Conservation (phyloP, 2,329 filamentous ascomycete genomes). For the Coniosporium tulheliwenetii region DNA sequence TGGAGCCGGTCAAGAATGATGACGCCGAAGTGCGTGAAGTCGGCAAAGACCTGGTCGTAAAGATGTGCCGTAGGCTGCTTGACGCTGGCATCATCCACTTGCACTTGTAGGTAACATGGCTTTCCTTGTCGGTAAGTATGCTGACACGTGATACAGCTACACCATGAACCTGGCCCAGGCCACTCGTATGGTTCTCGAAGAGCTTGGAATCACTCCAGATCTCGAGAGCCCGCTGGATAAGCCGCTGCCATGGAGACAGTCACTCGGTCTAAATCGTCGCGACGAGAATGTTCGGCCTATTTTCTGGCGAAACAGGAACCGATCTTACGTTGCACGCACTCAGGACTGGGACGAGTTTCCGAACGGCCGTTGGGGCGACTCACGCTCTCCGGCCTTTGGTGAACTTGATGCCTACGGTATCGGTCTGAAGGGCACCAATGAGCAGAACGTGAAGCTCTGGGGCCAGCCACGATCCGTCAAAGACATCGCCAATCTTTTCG, state of each 20-base stretch:
- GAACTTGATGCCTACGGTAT: slow-evolving; percentile 91
- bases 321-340: slow-evolving; percentile 86
- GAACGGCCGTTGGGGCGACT: slow-evolving; percentile 97
- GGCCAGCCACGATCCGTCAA: slow-evolving; percentile 65
- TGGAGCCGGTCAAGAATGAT: slow-evolving; percentile 94
- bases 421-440: slow-evolving; percentile 84
- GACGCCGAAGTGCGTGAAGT: slow-evolving; percentile 83
- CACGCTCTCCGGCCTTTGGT: slow-evolving; percentile 87
- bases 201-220: slow-evolving; percentile 68
- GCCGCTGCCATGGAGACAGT: slow-evolving; percentile 91
- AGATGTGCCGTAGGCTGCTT: slow-evolving; percentile 79
- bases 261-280: slow-evolving; percentile 71
- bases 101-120: slow-evolving; percentile 50
- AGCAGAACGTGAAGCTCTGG: slow-evolving; percentile 92
- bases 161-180: slow-evolving; percentile 98
- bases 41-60: slow-evolving; percentile 71
- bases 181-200: slow-evolving; percentile 85
- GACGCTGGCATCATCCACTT: slow-evolving; percentile 66
- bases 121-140: background rate
- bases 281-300: slow-evolving; percentile 94
- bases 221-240: slow-evolving; percentile 67
- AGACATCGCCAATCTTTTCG: slow-evolving; percentile 72
- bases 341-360: slow-evolving; percentile 99
- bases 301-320: slow-evolving; percentile 96
- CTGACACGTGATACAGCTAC: slow-evolving; percentile 38